Base-by-base conservation (phyloP, 495 filamentous ascomycete genomes). In the Glutinoglossum americanum region DNA sequence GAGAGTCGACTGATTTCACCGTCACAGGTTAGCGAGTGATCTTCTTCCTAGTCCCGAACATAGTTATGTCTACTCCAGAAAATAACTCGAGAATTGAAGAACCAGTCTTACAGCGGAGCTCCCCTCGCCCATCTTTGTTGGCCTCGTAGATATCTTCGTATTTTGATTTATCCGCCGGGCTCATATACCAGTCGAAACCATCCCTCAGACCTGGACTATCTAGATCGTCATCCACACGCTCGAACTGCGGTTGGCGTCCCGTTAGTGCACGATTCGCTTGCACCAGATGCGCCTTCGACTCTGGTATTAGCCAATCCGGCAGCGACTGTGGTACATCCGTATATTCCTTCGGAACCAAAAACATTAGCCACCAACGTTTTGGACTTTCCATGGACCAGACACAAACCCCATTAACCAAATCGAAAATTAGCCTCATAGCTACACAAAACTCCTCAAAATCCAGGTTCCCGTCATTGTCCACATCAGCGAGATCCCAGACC, bases 401-500 rank as follows among this genome's bases (percentile, higher is more conserved):
- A 74, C 83, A 62, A 72, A 93, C 88, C 63, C 92, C 92, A 69
- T 98, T 98, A 35, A 97, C 83, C 53, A 97, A 66, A 69, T 98
- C 92, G 66, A 95, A 98, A 56, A 96, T 94, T 57, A 98, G 70
- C 67, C 92, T 76, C 93, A 98, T 97, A 26, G 92, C 92, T 51
- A 98, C 92, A 66, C 92, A 98, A 68, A 98, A 98, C 72, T 98
- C 92, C 70, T 97, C 92, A 72, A 98, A 98, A 72, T 98, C 92
- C 33, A 98, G 71, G 67, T 89, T 93, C 39, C 92, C 92, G 71
- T 98, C 92, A 61, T 84, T 85, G 67, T 98, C 92, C 55, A 98
- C 87, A 68, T 98, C 92, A 55, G 92, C 85, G 59, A 98, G 78
- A 68, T 98, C 92, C 92, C 92, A 98, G 61, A 98, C 85, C 66